Evolutionary conservation across 208 protist genomes (phyloP).

Genomic region (Leishmania martiniquensis): DNA sequence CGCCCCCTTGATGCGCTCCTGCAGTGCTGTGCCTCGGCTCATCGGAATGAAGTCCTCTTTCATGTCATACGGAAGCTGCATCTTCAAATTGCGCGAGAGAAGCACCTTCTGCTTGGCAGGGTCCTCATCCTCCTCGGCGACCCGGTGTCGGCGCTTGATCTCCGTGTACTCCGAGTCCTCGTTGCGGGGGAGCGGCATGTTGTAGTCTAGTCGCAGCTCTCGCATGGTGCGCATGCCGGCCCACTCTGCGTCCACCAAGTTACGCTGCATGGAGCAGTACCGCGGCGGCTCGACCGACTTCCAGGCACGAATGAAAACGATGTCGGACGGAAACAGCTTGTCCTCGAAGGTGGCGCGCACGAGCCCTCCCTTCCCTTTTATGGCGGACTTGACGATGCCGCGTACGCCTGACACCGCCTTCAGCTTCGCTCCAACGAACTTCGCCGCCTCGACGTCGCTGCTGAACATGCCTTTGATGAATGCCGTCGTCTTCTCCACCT

Average conservation of each 20-base stretch:
- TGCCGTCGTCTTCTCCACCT: constrained; percentile 98
- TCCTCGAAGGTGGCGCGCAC: constrained; percentile 99
- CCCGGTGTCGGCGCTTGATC: constrained; percentile 82
- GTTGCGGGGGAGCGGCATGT: constrained; percentile 51
- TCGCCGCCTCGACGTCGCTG: constrained; percentile 95
- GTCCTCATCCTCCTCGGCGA: constrained; percentile 57
- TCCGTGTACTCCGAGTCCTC: constrained; percentile 84
- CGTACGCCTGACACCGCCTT: constrained; percentile 98
- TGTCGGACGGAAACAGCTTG: constrained; percentile 98
- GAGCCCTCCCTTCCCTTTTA: constrained; percentile 91
- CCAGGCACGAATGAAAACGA: constrained; percentile 99
- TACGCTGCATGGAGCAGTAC: constrained; percentile 97
- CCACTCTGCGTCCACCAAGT: constrained; percentile 89
- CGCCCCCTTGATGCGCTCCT: constrained; percentile 74
- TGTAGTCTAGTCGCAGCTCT: constrained; percentile 80
- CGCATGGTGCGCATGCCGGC: constrained; percentile 87
- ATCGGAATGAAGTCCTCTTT: constrained; percentile 93
- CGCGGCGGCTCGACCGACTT: constrained; percentile 93
- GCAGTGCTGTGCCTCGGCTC: constrained; percentile 50
- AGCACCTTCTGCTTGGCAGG: constrained; percentile 50
- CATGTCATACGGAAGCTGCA: constrained; percentile 89
- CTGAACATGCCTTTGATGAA: constrained; percentile 98
- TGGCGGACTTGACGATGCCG: constrained; percentile 98
- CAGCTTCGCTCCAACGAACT: constrained; percentile 98
- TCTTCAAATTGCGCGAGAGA: constrained; percentile 80